Evolutionary conservation across 768 basidiomycete species (phyloP).

Genomic region (Pholiota molesta): DNA sequence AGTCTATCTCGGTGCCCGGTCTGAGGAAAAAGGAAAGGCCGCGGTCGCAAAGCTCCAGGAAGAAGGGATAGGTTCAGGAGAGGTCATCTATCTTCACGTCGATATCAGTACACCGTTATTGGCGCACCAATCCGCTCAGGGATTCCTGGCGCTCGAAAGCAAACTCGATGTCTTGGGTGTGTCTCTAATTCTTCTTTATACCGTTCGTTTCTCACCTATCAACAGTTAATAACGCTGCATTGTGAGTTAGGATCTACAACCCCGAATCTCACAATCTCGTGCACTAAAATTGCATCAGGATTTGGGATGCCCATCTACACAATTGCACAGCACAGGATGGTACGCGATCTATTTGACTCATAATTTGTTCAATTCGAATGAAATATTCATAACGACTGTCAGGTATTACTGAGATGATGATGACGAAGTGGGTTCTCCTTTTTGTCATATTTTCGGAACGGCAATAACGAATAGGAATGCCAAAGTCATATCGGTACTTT

Average conservation of each 20-base stretch:
- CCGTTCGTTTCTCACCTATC: not conserved
- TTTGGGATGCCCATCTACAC: not conserved
- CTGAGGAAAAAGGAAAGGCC: constrained; percentile 31
- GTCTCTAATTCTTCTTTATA: not conserved
- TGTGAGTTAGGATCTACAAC: not conserved
- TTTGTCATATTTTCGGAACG: not conserved
- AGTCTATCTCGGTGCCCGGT: constrained; percentile 53
- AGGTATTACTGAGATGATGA: constrained; percentile 16
- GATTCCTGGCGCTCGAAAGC: constrained; percentile 14
- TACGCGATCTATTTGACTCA: not conserved
- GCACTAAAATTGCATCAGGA: not conserved
- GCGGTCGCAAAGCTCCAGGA: constrained; percentile 16
- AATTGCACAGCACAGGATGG: constrained; percentile 6
- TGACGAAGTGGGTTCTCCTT: constrained; percentile 13
- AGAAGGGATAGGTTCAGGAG: constrained; percentile 13
- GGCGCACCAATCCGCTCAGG: constrained; percentile 15
- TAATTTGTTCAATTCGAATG: not conserved
- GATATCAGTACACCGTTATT: constrained; percentile 13
- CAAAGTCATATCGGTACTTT: constrained; percentile 22
- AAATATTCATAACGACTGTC: not conserved
- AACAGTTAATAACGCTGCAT: not conserved
- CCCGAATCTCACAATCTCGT: not conserved
- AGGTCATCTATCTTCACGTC: constrained; percentile 13
- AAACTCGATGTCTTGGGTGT: constrained; percentile 18
- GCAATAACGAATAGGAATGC: not conserved